These are phyloP conservation scores for Favolaschia claudopus DNA, from an alignment of 768 basidiomycete genomes.

Conservation along the genomic window DNA sequence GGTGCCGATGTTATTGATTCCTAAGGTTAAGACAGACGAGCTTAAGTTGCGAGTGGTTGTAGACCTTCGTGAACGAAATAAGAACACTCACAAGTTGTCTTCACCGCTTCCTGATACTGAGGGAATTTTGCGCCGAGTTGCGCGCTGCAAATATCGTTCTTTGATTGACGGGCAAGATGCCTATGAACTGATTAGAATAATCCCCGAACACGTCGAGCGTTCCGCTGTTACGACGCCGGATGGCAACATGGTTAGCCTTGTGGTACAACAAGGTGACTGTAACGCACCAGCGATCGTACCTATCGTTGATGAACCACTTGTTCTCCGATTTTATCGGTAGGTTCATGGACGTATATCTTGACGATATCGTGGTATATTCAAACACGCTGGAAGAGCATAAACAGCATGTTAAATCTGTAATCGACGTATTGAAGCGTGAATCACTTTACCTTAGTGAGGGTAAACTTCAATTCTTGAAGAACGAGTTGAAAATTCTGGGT, in stretches of 20 bases:
- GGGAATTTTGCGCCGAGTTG: background rate
- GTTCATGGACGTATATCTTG: conserved; percentile 36
- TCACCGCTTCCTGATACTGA: conserved; percentile 5
- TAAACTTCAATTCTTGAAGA: conserved; percentile 41
- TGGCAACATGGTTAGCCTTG: conserved; percentile 43
- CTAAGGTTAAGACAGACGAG: background rate
- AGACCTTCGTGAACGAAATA: background rate
- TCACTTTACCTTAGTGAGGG: conserved; percentile 42
- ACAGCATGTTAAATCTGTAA: conserved; percentile 35
- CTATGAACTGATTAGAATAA: conserved; percentile 48
- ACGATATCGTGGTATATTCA: conserved; percentile 52
- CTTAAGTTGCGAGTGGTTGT: background rate
- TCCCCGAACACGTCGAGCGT: conserved; percentile 31
- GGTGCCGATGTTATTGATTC: background rate
- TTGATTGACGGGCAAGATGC: conserved; percentile 43
- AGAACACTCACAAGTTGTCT: conserved; percentile 1
- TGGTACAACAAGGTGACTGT: conserved; percentile 37
- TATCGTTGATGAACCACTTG: conserved; percentile 49
- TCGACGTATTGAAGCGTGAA: conserved; percentile 40
- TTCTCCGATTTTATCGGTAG: conserved; percentile 39
- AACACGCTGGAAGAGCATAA: conserved; percentile 43
- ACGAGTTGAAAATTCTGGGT: conserved; percentile 40
- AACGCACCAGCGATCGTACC: conserved; percentile 46
- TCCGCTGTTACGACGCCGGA: conserved; percentile 38
- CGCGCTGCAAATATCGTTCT: background rate